Conservation (phyloP, 2,329 filamentous ascomycete genomes). For the Calonectria leucothoes region DNA sequence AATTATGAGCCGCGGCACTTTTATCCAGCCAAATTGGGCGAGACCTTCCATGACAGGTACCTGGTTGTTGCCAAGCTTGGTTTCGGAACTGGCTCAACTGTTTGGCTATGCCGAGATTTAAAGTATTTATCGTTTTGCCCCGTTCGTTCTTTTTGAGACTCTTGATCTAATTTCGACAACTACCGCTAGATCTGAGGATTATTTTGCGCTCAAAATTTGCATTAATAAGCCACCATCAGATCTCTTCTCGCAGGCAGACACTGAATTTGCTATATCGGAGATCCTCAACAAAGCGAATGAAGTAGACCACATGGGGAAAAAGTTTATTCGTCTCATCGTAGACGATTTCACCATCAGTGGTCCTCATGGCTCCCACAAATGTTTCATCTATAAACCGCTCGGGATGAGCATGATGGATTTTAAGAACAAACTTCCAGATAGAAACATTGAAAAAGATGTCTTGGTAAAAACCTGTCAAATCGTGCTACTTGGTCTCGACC, state of each 20-base stretch:
- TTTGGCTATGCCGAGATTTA: constrained; percentile 52
- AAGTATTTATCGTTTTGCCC: neutral
- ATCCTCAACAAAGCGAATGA: neutral
- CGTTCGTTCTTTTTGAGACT: neutral
- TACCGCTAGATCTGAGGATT: neutral
- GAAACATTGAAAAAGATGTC: neutral
- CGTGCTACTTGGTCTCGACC: neutral
- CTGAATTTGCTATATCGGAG: neutral
- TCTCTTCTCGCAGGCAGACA: neutral
- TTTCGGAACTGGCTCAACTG: constrained; percentile 54
- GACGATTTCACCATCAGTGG: neutral
- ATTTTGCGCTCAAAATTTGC: neutral
- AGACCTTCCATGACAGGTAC: constrained; percentile 50
- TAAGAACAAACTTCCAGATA: neutral
- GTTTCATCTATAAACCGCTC: neutral
- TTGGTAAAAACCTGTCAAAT: neutral
- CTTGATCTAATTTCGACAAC: neutral
- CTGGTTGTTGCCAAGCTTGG: constrained; percentile 54
- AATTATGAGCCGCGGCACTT: constrained; percentile 49
- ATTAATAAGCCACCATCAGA: neutral
- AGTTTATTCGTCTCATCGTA: neutral
- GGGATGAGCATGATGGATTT: neutral
- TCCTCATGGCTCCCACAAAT: neutral
- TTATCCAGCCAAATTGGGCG: constrained; percentile 52
- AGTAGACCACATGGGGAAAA: neutral